phyloP scores from a whole-genome alignment of 208 protist species.

The Zelonia costaricensis region DNA sequence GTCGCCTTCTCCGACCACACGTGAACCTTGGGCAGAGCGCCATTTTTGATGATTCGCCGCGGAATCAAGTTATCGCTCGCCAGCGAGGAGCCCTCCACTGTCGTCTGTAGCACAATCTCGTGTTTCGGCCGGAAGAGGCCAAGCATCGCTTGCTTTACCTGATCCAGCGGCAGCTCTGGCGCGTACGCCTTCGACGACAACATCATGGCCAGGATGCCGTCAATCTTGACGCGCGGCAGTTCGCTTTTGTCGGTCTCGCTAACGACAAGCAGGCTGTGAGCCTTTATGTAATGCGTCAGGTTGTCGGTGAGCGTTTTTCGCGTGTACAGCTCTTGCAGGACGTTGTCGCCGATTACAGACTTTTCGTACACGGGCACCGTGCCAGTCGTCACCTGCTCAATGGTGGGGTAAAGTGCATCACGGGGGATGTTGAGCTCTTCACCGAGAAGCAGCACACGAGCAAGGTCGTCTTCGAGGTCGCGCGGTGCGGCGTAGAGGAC shows the following conservation, averaged over 20 bases:
- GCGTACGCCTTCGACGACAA: slow-evolving; percentile 13
- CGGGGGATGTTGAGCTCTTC: slow-evolving; percentile 18
- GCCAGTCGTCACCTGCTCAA: slow-evolving; percentile 20
- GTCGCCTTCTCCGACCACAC: slow-evolving; percentile 51
- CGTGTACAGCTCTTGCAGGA: slow-evolving; percentile 43
- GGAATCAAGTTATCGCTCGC: slow-evolving; percentile 34
- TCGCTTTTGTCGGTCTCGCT: slow-evolving; percentile 10
- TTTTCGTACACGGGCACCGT: slow-evolving; percentile 8
- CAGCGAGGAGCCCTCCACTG: slow-evolving; percentile 24
- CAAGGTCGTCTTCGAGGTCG: slow-evolving; percentile 20
- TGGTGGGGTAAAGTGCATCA: slow-evolving; percentile 12
- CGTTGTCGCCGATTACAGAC: not conserved
- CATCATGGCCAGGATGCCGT: slow-evolving; percentile 32
- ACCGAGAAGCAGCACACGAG: slow-evolving; percentile 15
- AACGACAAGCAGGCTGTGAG: slow-evolving; percentile 33
- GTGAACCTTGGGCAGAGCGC: slow-evolving; percentile 37
- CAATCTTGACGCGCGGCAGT: slow-evolving; percentile 45
- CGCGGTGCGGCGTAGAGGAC: slow-evolving; percentile 18
- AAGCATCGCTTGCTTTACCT: slow-evolving; percentile 36
- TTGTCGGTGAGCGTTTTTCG: slow-evolving; percentile 46
- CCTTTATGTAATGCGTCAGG: slow-evolving; percentile 50
- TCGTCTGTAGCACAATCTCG: slow-evolving; percentile 61
- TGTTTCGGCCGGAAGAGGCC: slow-evolving; percentile 43
- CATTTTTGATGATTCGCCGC: slow-evolving; percentile 39
- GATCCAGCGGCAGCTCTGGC: slow-evolving; percentile 36